Base-by-base conservation (phyloP, 2,329 filamentous ascomycete species). In the Aspergillus carbonarius region DNA sequence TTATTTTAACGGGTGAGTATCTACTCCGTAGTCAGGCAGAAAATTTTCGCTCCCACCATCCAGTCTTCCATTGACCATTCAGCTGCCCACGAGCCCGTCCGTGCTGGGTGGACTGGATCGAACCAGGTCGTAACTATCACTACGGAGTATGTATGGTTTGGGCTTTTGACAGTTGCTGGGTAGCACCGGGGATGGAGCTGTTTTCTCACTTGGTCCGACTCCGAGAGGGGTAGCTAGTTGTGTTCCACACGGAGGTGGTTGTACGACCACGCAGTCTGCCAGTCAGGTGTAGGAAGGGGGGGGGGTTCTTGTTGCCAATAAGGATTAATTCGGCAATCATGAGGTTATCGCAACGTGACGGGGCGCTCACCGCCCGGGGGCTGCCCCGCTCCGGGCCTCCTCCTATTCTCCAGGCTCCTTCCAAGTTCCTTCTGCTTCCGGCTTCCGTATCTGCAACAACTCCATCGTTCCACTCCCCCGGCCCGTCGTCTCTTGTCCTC, bases 401-500 rank as follows among this genome's bases (percentile, higher is more conserved):
- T 40, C 54, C 54, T 55, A 46, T 50, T 44, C 27, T 55, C 46
- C 35, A 18, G 27, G n/a, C 32, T 35, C 35, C 35, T 44, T 9
- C 50, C 20, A 18, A 23, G 4, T 15, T 34, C 40, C 40, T 48
- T 20, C 53, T 47, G 34, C 54, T 57, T 52, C 40, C 48, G 47
- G 42, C 35, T 30, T 54, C 40, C 49, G 30, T 48, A 48, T 39
- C 40, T 34, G 30, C 30, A 10, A 32, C 30, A 10, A 32, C 30
- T 32, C 30, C 30, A 32, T 32, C 30, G 30, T 32, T 32, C 30
- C 30, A 32, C 30, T 32, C 30, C 10, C 1, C 10, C 25, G 32
- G 48, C 30, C 46, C 55, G 27, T 49, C 34, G 32, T 55, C 48
- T 58, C 57, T 49, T 52, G 47, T 47, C 55, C 46, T 27, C 6